Percentiles rank a stretch among this genome's conserved stretches.
These are phyloP conservation scores for Xylaria sp. DNA, from an alignment of 2,329 filamentous ascomycete genomes.

Conservation along the genomic window DNA sequence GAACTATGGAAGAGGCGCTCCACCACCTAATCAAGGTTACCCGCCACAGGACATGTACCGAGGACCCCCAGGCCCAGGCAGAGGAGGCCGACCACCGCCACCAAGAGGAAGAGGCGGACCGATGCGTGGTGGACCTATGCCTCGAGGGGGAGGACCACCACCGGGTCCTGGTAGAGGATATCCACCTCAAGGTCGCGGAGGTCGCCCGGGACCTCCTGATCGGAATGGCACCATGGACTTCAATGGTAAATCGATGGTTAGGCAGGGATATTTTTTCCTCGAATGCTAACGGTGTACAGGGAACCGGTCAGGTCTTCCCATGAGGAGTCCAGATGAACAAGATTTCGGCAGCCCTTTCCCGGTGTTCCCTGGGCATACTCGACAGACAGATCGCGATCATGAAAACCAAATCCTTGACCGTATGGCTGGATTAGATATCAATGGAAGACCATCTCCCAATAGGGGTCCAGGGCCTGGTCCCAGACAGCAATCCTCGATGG, in stretches of 20 bases:
- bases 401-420: slow-evolving; percentile 56
- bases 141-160: slow-evolving; percentile 19
- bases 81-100: slow-evolving; percentile 57
- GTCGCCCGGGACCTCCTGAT: slow-evolving; percentile 55
- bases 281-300: slow-evolving; percentile 41
- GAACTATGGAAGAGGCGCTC: slow-evolving; percentile 58
- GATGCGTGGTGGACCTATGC: slow-evolving; percentile 54
- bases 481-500: slow-evolving; percentile 51
- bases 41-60: slow-evolving; percentile 60
- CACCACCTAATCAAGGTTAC: slow-evolving; percentile 53
- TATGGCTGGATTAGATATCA: slow-evolving; percentile 57
- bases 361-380: slow-evolving; percentile 55
- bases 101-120: slow-evolving; percentile 59
- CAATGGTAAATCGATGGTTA: slow-evolving; percentile 41
- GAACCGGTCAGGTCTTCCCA: slow-evolving; percentile 41
- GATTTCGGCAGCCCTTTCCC: slow-evolving; percentile 58
- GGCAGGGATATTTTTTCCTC: not conserved
- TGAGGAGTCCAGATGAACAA: slow-evolving; percentile 47
- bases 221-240: slow-evolving; percentile 54
- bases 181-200: slow-evolving; percentile 31
- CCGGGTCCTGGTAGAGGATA: slow-evolving; percentile 37
- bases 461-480: slow-evolving; percentile 52
- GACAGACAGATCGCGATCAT: slow-evolving; percentile 55
- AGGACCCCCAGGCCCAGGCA: slow-evolving; percentile 53
- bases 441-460: slow-evolving; percentile 48